Conservation (phyloP, 2,329 filamentous ascomycete species). For the Calonectria pseudoturangicola region DNA sequence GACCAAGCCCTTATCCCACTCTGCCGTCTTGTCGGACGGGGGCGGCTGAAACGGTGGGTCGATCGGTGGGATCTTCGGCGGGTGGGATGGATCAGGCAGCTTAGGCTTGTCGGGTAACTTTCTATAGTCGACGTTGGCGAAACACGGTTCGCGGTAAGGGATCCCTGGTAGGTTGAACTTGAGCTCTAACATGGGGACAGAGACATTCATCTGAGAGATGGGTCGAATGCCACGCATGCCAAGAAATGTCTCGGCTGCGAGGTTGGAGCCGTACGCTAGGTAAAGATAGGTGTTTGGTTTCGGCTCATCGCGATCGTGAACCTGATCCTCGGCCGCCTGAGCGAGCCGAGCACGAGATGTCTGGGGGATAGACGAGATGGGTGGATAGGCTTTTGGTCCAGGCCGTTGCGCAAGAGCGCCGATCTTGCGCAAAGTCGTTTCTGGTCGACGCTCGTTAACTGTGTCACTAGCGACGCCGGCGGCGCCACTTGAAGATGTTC, state of each 20-base stretch:
- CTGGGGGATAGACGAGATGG: slow-evolving; percentile 57
- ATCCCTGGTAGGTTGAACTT: slow-evolving; percentile 91
- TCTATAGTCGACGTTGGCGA: slow-evolving; percentile 85
- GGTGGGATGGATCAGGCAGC: slow-evolving; percentile 58
- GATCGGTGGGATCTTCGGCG: slow-evolving; percentile 55
- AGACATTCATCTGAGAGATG: slow-evolving; percentile 86
- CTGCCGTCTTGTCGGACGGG: slow-evolving; percentile 44
- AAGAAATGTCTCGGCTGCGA: slow-evolving; percentile 86
- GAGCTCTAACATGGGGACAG: slow-evolving; percentile 84
- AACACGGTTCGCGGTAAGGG: slow-evolving; percentile 93
- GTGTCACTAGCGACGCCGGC: slow-evolving; percentile 25
- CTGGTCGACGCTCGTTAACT: slow-evolving; percentile 31
- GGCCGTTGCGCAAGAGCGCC: slow-evolving; percentile 47
- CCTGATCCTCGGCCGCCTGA: slow-evolving; percentile 53
- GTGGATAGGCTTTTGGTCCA: slow-evolving; percentile 51
- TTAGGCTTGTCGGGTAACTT: slow-evolving; percentile 66
- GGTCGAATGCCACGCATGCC: slow-evolving; percentile 87
- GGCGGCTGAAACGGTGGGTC: slow-evolving; percentile 52
- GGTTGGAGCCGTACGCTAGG: slow-evolving; percentile 94
- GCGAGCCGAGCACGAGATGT: slow-evolving; percentile 57
- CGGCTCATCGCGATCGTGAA: slow-evolving; percentile 49
- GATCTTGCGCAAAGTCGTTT: slow-evolving; percentile 53
- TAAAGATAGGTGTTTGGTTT: slow-evolving; percentile 78
- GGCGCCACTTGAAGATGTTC: slow-evolving; percentile 24
- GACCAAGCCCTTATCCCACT: slow-evolving; percentile 88